Evolutionary conservation across 2,329 filamentous ascomycete species (phyloP).

Genomic region (Podosphaera aphanis): DNA sequence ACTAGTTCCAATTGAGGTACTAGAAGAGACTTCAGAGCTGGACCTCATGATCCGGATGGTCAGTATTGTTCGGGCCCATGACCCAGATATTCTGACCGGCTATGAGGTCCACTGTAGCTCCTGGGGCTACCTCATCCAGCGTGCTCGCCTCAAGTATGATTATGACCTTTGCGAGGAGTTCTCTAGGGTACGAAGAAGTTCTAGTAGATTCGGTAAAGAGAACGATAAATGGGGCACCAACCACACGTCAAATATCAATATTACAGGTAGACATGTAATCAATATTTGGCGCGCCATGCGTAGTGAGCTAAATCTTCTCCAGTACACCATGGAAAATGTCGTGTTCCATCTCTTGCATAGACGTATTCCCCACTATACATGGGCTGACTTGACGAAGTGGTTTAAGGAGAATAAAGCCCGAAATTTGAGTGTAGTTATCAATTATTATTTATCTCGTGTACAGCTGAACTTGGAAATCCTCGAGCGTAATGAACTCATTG

Average conservation of each 20-base stretch:
- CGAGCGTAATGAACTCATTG: conserved; percentile 68
- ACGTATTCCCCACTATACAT: conserved; percentile 70
- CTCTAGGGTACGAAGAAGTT: conserved; percentile 65
- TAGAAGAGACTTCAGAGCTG: conserved; percentile 57
- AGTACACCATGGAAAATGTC: conserved; percentile 93
- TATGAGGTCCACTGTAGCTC: conserved; percentile 86
- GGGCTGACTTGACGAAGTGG: conserved; percentile 60
- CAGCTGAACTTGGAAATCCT: conserved; percentile 75
- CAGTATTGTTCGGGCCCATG: conserved; percentile 58
- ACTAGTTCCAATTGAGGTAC: conserved; percentile 37
- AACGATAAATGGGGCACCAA: conserved; percentile 84
- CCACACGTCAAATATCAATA: conserved; percentile 68
- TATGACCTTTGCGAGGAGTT: conserved; percentile 81
- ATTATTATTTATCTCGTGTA: conserved; percentile 55
- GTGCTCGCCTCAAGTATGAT: conserved; percentile 65
- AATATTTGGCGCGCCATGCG: conserved; percentile 96
- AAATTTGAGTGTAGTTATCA: conserved; percentile 50
- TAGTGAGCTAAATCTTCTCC: conserved; percentile 69
- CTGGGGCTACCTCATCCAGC: conserved; percentile 89
- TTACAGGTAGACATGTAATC: conserved; percentile 91
- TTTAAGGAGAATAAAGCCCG: conserved; percentile 44
- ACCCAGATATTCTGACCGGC: conserved; percentile 82
- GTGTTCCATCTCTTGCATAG: conserved; percentile 74
- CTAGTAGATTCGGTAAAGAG: conserved; percentile 65
- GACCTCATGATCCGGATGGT: conserved; percentile 70